Conservation (phyloP, 1,139 yeast species). For the Spathaspora sp. region DNA sequence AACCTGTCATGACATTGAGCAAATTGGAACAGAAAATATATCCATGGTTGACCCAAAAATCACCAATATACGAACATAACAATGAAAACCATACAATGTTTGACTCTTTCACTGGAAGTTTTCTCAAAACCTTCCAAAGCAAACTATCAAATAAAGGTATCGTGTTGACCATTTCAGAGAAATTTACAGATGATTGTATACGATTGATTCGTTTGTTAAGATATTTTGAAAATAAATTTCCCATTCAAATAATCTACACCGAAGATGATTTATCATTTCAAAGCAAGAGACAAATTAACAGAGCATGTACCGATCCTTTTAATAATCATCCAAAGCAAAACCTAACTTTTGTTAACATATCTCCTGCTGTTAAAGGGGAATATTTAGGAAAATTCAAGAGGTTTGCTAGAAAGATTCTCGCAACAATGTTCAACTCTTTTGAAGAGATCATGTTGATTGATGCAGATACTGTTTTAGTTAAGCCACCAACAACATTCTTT, state of each 20-base stretch:
- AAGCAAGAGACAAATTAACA: constrained; percentile 20
- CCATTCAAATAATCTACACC: constrained; percentile 34
- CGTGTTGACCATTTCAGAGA: constrained; percentile 33
- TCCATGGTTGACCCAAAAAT: constrained; percentile 28
- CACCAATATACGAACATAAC: constrained; percentile 20
- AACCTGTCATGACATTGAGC: neutral
- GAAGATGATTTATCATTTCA: constrained; percentile 21
- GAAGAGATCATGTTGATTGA: constrained; percentile 49
- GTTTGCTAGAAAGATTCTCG: constrained; percentile 50
- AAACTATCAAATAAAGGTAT: constrained; percentile 34
- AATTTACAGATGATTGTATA: constrained; percentile 23
- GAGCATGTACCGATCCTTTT: constrained; percentile 21
- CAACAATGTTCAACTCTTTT: constrained; percentile 49
- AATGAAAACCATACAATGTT: constrained; percentile 6
- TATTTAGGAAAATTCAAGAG: constrained; percentile 31
- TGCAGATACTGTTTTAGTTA: constrained; percentile 47
- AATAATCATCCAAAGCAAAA: constrained; percentile 32
- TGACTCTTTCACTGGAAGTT: constrained; percentile 12
- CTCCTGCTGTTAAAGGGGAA: constrained; percentile 24
- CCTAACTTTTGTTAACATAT: constrained; percentile 43
- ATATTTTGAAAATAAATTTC: constrained; percentile 27
- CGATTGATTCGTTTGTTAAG: constrained; percentile 30
- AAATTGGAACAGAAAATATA: constrained; percentile 17
- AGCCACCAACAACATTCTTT: constrained; percentile 35
- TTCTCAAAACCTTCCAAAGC: constrained; percentile 18